These are phyloP conservation scores for Eimeria necatrix DNA, from an alignment of 169 alveolate species.

Conservation along the genomic window DNA sequence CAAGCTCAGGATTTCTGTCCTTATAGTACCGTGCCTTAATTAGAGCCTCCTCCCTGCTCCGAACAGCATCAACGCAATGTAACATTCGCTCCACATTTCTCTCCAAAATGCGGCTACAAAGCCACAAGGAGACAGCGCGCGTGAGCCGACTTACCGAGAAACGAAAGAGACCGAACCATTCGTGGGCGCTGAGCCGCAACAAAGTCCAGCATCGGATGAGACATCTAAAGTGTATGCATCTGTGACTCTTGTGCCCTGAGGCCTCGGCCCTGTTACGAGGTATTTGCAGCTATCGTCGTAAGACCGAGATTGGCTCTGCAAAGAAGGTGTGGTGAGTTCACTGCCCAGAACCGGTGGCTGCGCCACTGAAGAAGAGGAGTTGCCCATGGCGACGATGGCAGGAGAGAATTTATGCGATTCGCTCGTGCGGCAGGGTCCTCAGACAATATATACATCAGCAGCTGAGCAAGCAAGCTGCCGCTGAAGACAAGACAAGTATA, in stretches of 20 bases:
- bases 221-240: conserved; percentile 50
- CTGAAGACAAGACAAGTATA: not conserved
- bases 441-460: not conserved
- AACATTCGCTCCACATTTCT: not conserved
- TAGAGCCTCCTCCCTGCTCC: conserved; percentile 79
- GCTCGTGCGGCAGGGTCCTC: not conserved
- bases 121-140: not conserved
- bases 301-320: conserved; percentile 27
- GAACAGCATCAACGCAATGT: not conserved
- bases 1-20: conserved; percentile 75
- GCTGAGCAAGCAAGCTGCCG: not conserved
- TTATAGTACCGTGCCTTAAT: conserved; percentile 77
- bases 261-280: conserved; percentile 38
- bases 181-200: conserved; percentile 57
- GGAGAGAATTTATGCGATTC: not conserved
- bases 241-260: not conserved
- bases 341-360: conserved; percentile 54
- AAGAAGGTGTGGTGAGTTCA: conserved; percentile 51
- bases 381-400: conserved; percentile 43
- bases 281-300: conserved; percentile 52
- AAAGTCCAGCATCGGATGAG: conserved; percentile 49
- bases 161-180: conserved; percentile 17
- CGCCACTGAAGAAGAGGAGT: conserved; percentile 65
- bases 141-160: conserved; percentile 45
- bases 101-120: not conserved